Evolutionary conservation across 2,329 filamentous ascomycete genomes (phyloP), one percentile per base, ranked within the genome.

Genomic region (Pseudogymnoascus sp.): DNA sequence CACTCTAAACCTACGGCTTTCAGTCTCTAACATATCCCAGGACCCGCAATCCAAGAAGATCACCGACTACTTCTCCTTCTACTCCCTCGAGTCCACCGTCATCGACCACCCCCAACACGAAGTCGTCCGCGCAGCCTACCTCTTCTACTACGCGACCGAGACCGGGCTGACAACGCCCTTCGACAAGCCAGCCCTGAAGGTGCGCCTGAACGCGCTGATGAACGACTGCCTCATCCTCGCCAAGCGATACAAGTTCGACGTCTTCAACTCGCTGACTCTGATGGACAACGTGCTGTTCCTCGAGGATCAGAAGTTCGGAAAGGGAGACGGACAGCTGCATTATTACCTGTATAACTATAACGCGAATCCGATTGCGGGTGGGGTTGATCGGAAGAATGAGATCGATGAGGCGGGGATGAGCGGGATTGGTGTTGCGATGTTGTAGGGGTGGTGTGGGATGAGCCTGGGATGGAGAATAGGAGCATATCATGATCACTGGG

Each of bases 311-410:
- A 96, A 96, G 76, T 99, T 97, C 71, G 95, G 93, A 50, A 88
- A 89, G 4, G 95, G 95, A 34, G 95, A 99, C 74, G 95, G 95
- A 56, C 91, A 95, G 75, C 81, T 99, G 70, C 92, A 99, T 76
- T 99, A 93, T 78, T 99, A 99, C 76, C 81, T 99, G 34, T 99
- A 96, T 83, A 99, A 99, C 78, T 99, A 97, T 80, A 87, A 91
- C 64, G 90, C 91, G 11, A 87, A 90, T 65, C 86, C 88, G n/a
- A 89, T 99, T 71, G 79, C 85, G 0, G 93, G 95, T 59, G 95
- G 95, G 21, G 87, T 97, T 46, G 87, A 97, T 74, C 82, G 83
- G 71, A 85, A 83, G 72, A 96, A 96, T 73, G 79, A 86, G 70
- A 81, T 93, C 40, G 93, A 96, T 73, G 84, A 88, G 69, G 86